Conservation (phyloP, 2,329 filamentous ascomycete species). For the Stylonectria norvegica region DNA sequence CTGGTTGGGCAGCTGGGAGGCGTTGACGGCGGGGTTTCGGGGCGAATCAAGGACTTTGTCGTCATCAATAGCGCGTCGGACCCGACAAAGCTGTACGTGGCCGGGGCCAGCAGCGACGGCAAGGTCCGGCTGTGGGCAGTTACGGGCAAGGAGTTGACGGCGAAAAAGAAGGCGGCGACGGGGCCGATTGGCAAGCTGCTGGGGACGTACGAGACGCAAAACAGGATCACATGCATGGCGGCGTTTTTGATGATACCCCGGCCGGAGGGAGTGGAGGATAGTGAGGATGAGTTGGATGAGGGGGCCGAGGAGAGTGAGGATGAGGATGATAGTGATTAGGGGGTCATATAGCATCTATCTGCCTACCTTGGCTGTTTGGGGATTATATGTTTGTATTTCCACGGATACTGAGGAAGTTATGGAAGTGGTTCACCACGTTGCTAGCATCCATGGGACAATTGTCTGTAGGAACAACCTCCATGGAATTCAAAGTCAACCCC, state of each 20-base stretch:
- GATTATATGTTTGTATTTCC: too few relatives aligned
- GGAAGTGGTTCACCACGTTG: too few relatives aligned
- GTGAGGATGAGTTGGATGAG: constrained; percentile 49
- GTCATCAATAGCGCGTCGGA: constrained; percentile 48
- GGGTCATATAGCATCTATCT: too few relatives aligned
- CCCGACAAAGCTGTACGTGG: constrained; percentile 50
- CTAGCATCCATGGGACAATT: too few relatives aligned
- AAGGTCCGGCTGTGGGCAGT: constrained; percentile 75
- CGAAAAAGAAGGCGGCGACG: constrained; percentile 14
- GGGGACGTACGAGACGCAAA: constrained; percentile 78
- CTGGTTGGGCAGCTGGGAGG: constrained; percentile 78
- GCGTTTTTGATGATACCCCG: constrained; percentile 79
- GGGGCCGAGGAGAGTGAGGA: constrained; percentile 37
- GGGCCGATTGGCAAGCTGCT: constrained; percentile 61
- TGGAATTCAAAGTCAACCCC: too few relatives aligned
- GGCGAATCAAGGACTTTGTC: constrained; percentile 86
- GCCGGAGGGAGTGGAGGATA: constrained; percentile 58
- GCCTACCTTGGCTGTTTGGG: too few relatives aligned
- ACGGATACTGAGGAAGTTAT: too few relatives aligned
- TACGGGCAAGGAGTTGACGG: constrained; percentile 37
- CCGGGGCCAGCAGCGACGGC: constrained; percentile 82
- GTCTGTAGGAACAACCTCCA: too few relatives aligned
- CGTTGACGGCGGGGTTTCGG: constrained; percentile 59
- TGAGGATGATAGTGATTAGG: constrained; percentile 39
- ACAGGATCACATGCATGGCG: constrained; percentile 83